These are phyloP conservation scores for Prunus mongolica DNA, from an alignment of 306 rosid genomes.

Conservation along the genomic window DNA sequence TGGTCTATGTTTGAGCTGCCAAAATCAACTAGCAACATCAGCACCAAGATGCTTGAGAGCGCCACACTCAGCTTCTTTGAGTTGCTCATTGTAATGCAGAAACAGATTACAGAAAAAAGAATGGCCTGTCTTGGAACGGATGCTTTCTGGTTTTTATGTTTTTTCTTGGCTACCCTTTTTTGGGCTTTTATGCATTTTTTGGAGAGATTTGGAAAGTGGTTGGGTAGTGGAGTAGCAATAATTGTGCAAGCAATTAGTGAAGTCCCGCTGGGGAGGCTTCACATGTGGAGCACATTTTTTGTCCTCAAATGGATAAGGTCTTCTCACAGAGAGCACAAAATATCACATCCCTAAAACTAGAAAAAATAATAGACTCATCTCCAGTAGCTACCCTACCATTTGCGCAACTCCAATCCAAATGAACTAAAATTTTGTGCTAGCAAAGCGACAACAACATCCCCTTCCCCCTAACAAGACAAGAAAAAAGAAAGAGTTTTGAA, in stretches of 20 bases:
- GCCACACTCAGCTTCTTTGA: constrained; percentile 2
- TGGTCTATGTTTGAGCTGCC: constrained; percentile 47
- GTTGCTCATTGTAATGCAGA: constrained; percentile 24
- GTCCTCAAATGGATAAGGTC: neutral
- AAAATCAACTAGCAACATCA: constrained; percentile 21
- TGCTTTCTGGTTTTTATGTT: neutral
- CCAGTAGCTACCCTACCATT: neutral
- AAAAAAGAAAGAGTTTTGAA: neutral
- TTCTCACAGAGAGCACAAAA: neutral
- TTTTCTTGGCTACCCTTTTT: neutral
- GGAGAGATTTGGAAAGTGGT: neutral
- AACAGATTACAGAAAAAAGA: neutral
- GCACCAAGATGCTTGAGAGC: constrained; percentile 11
- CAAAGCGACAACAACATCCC: neutral
- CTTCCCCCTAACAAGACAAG: neutral
- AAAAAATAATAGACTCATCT: neutral
- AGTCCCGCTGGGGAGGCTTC: neutral
- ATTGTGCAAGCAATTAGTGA: neutral
- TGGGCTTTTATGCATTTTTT: neutral
- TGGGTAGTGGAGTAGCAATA: neutral
- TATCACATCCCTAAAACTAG: neutral
- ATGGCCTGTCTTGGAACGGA: neutral
- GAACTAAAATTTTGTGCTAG: neutral
- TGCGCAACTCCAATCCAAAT: neutral
- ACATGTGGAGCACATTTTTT: neutral